These are phyloP conservation scores for Arabidopsis suecica DNA, from an alignment of 345 rosid species.

Conservation along the genomic window DNA sequence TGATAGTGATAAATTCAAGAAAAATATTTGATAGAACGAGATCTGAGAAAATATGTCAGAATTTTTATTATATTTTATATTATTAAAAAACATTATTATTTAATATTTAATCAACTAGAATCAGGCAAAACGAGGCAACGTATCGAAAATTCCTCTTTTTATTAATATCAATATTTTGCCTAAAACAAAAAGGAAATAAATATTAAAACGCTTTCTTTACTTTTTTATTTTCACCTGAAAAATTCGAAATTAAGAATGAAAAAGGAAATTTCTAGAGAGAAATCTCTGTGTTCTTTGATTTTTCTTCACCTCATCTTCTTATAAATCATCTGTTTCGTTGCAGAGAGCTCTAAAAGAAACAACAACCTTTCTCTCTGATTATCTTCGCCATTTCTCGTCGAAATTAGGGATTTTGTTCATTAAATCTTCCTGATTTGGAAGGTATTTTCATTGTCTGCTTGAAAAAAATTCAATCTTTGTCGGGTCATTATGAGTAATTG, in stretches of 20 bases:
- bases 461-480: slow-evolving; percentile 20
- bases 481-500: slow-evolving; percentile 45
- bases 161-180: not conserved
- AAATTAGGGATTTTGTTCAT: slow-evolving; percentile 34
- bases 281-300: slow-evolving; percentile 17
- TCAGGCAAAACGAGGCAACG: slow-evolving; percentile 10
- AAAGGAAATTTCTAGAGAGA: slow-evolving; percentile 8
- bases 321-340: slow-evolving; percentile 13
- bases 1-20: too few relatives aligned
- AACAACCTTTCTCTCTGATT: not conserved
- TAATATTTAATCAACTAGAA: slow-evolving; percentile 17
- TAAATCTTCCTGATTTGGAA: slow-evolving; percentile 31
- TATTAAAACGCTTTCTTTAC: not conserved
- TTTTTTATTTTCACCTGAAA: slow-evolving; percentile 10
- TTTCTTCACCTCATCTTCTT: not conserved
- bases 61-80: too few relatives aligned
- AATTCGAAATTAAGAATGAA: not conserved
- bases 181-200: not conserved
- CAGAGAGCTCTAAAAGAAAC: not conserved
- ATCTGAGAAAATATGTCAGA: too few relatives aligned
- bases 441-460: slow-evolving; percentile 21
- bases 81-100: too few relatives aligned
- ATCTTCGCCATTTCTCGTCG: not conserved
- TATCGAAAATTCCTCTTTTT: slow-evolving; percentile 1
- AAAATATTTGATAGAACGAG: too few relatives aligned